These are phyloP conservation scores for Leccinum obscurum DNA, from an alignment of 768 basidiomycete genomes.

Conservation along the genomic window DNA sequence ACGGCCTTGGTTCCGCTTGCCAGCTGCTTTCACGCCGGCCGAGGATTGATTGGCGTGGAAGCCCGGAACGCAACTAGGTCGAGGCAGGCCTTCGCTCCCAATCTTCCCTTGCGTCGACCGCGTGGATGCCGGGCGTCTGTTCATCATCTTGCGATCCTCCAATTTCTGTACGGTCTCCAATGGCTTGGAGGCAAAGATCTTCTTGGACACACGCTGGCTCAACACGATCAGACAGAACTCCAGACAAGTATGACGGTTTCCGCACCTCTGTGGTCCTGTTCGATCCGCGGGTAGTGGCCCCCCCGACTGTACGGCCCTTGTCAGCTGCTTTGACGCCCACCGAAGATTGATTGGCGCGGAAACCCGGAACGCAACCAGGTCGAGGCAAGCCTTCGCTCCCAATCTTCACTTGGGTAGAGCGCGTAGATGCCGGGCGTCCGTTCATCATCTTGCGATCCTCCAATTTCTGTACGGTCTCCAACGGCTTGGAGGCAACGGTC, in stretches of 20 bases:
- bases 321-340: background rate
- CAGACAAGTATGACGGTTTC: background rate
- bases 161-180: too few species aligned
- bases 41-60: background rate
- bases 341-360: background rate
- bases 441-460: too few species aligned
- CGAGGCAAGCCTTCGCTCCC: background rate
- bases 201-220: too few species aligned
- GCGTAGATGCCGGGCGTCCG: background rate
- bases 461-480: too few species aligned
- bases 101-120: background rate
- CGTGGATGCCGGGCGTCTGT: background rate
- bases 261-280: background rate
- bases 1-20: too few species aligned
- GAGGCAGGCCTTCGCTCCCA: background rate
- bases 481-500: too few species aligned
- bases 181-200: too few species aligned
- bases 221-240: background rate
- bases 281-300: background rate
- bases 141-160: too few species aligned
- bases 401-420: background rate
- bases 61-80: conserved; percentile 3
- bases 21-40: background rate
- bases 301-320: background rate
- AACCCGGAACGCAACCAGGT: conserved; percentile 3